Base-by-base conservation (phyloP, 495 filamentous ascomycete species). In the Penicillium roqueforti region DNA sequence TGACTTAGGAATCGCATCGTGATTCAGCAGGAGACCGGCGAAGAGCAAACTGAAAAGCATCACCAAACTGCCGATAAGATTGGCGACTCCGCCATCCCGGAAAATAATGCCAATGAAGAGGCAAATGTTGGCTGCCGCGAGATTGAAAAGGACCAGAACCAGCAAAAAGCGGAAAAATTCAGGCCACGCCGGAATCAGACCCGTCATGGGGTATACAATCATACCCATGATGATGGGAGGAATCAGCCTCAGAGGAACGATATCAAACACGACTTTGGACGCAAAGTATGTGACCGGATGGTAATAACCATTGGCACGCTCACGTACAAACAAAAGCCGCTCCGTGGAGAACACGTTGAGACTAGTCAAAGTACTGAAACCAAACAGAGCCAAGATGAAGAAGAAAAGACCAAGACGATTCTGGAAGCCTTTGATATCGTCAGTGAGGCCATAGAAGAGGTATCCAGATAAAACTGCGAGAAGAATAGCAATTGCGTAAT, bases 321-420 rank as follows among this genome's bases (percentile, higher is more conserved):
- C 93, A 28, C 95, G 84, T 8, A 96, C 86, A 68, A 97, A 99
- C 19, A 97, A 71, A 11, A 97, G 84, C 46, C 93, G 82, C 68
- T 99, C 93, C 2, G 89, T 81, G 4, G 90, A 91, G 68, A 99
- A 99, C 16, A 97, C 93, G 10, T 87, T 96, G 53, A 99, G 78
- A 61, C 83, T 90, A 1, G 93, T 97, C 32, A 99, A 76, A 0
- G 93, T 97, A 69, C 88, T 92, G 76, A 99, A 99, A 14, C 93
- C 93, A 60, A 97, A 99, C 16, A 99, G 74, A 4, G 93, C 91
- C 10, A 99, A 82, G 36, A 97, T 75, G 77, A 99, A 99, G 78
- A 99, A 97, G 80, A 97, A 97, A 10, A 97, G 79, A 59, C 93
- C 93, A n/a, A 99, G 85, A 18, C 93, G 83, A 69, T 99, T 97